phyloP scores from a whole-genome alignment of 352 stramenopile species.

The Pythium guiyangense region DNA sequence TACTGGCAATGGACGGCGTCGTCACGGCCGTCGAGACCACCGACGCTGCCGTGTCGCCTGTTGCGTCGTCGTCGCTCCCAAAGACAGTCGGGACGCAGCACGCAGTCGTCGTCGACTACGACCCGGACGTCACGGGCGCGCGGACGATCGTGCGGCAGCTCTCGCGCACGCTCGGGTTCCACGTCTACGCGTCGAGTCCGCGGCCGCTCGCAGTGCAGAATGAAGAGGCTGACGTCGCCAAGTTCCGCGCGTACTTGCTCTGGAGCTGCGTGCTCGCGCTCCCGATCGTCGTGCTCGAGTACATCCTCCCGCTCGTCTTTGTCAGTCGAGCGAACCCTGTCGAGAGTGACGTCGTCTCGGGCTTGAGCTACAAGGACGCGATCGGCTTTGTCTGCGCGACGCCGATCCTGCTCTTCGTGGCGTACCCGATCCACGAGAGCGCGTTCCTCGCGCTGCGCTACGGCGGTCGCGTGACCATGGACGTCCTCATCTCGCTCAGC shows the following conservation, averaged over 20 bases:
- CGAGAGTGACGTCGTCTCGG: conserved; percentile 21
- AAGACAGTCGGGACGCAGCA: conserved; percentile 14
- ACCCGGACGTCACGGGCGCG: conserved; percentile 33
- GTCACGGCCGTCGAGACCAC: conserved; percentile 16
- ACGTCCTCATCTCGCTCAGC: conserved; percentile 74
- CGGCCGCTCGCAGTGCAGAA: conserved; percentile 28
- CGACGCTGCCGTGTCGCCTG: conserved; percentile 6
- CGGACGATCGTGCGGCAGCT: conserved; percentile 34
- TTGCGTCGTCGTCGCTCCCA: conserved; percentile 1
- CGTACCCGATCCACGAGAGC: conserved; percentile 67
- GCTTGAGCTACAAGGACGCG: conserved; percentile 44
- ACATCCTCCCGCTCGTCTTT: conserved; percentile 28
- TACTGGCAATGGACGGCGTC: conserved; percentile 35
- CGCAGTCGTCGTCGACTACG: conserved; percentile 37
- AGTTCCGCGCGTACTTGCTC: conserved; percentile 39
- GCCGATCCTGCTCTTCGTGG: conserved; percentile 55
- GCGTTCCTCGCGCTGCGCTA: conserved; percentile 57
- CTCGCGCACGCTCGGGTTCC: conserved; percentile 32
- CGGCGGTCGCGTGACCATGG: conserved; percentile 64
- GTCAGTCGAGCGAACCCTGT: conserved; percentile 18
- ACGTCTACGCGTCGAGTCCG: conserved; percentile 47
- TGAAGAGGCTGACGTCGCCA: conserved; percentile 33
- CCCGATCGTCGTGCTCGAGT: conserved; percentile 53
- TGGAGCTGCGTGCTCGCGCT: conserved; percentile 56
- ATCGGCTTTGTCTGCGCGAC: conserved; percentile 62